Evolutionary conservation across 257 asterid species (phyloP).

Genomic region (Salvia hispanica): DNA sequence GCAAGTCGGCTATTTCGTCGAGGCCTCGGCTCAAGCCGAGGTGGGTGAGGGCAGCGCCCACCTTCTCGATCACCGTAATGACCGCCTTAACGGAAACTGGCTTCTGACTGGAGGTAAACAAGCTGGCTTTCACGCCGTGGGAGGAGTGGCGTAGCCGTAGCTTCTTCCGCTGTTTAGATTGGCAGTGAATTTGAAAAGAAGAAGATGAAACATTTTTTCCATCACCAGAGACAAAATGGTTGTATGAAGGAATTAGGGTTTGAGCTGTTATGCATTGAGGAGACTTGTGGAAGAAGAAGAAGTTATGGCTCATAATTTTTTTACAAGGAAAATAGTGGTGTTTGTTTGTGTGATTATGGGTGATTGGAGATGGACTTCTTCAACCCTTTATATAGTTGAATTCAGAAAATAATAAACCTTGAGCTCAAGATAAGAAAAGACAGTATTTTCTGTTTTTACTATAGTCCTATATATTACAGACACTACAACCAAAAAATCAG

Average conservation of each 20-base stretch:
- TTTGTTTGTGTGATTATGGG: too few species aligned
- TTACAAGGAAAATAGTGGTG: too few species aligned
- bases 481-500: too few species aligned
- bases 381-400: too few species aligned
- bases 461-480: too few species aligned
- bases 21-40: slow-evolving; percentile 44
- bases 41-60: slow-evolving; percentile 45
- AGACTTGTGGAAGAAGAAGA: neutral
- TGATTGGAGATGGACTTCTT: too few species aligned
- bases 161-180: neutral
- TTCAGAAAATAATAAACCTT: too few species aligned
- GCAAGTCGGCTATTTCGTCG: slow-evolving; percentile 40
- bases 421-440: too few species aligned
- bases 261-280: slow-evolving; percentile 2
- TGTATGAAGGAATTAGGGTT: slow-evolving; percentile 25
- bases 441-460: too few species aligned
- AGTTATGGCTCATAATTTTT: slow-evolving; percentile 32
- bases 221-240: slow-evolving; percentile 25
- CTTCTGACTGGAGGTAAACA: slow-evolving; percentile 27
- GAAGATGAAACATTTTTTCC: neutral
- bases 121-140: too few species aligned
- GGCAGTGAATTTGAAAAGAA: neutral
- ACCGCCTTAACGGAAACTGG: slow-evolving; percentile 40
- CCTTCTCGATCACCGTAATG: slow-evolving; percentile 47
- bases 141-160: neutral